phyloP scores from a whole-genome alignment of 768 basidiomycete genomes.

The Tricholoma saponaceum region DNA sequence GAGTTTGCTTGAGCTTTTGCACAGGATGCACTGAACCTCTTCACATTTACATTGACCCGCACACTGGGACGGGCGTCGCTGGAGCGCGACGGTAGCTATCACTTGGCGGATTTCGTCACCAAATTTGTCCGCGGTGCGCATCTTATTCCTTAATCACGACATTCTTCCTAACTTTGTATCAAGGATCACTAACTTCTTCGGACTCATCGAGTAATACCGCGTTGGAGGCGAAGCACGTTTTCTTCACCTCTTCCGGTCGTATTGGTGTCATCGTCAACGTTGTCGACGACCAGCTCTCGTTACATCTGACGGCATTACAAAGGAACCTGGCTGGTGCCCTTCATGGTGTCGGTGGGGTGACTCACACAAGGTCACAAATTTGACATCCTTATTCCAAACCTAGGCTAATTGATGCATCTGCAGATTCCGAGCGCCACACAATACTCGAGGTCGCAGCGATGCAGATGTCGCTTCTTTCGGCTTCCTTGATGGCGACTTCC shows the following conservation, averaged over 20 bases:
- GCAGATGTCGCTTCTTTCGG: constrained; percentile 55
- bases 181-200: constrained; percentile 52
- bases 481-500: constrained; percentile 86
- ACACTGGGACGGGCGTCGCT: constrained; percentile 42
- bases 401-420: neutral
- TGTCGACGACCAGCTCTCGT: constrained; percentile 41
- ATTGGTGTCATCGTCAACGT: constrained; percentile 73
- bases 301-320: constrained; percentile 67
- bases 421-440: constrained; percentile 73
- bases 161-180: constrained; percentile 2
- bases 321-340: constrained; percentile 64
- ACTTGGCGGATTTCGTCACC: constrained; percentile 74
- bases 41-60: constrained; percentile 51
- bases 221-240: constrained; percentile 59
- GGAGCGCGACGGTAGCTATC: constrained; percentile 65
- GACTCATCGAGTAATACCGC: constrained; percentile 37
- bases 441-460: constrained; percentile 51
- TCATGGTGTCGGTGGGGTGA: constrained; percentile 47
- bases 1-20: neutral
- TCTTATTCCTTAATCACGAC: neutral
- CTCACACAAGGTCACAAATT: constrained; percentile 54
- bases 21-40: constrained; percentile 68
- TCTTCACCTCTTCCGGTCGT: constrained; percentile 74
- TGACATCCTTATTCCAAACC: neutral
- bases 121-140: constrained; percentile 64